Percentiles rank a stretch among this genome's conserved stretches.
phyloP scores from a whole-genome alignment of 164 flowering plant genomes.

The Macadamia tetraphylla region DNA sequence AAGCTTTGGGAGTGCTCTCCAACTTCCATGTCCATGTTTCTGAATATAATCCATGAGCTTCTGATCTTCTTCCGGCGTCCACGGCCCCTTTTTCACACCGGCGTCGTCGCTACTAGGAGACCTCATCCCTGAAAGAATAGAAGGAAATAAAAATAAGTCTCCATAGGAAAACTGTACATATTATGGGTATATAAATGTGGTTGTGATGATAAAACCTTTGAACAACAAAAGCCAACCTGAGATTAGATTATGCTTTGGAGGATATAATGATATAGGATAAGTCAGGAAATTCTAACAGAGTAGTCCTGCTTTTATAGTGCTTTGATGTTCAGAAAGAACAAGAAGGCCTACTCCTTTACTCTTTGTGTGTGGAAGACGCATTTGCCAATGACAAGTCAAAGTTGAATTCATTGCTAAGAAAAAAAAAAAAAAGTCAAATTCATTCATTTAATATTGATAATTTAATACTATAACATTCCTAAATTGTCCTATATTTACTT shows the following conservation, averaged over 20 bases:
- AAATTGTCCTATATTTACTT: too few relatives aligned
- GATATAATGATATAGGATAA: background rate
- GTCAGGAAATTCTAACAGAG: background rate
- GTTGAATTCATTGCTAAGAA: constrained; percentile 3
- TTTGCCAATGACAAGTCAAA: background rate
- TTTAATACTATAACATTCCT: too few relatives aligned
- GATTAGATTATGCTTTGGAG: background rate
- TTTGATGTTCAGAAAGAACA: constrained; percentile 10
- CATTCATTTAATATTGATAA: too few relatives aligned
- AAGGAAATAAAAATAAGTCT: background rate
- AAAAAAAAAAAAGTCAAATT: too few relatives aligned
- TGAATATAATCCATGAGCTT: constrained; percentile 37
- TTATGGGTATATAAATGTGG: background rate
- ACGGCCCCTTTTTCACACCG: constrained; percentile 55
- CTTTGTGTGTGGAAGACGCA: constrained; percentile 20
- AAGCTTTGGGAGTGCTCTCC: constrained; percentile 51
- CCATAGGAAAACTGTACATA: background rate
- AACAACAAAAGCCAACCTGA: background rate
- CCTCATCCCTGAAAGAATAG: constrained; percentile 27
- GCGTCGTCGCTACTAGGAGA: constrained; percentile 33
- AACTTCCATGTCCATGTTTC: constrained; percentile 47
- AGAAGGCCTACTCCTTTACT: background rate
- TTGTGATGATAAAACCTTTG: background rate
- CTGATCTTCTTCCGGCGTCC: constrained; percentile 56
- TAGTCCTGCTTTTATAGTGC: constrained; percentile 16